These are phyloP conservation scores for Trametopsis cervina DNA, from an alignment of 768 basidiomycete species.

Conservation along the genomic window DNA sequence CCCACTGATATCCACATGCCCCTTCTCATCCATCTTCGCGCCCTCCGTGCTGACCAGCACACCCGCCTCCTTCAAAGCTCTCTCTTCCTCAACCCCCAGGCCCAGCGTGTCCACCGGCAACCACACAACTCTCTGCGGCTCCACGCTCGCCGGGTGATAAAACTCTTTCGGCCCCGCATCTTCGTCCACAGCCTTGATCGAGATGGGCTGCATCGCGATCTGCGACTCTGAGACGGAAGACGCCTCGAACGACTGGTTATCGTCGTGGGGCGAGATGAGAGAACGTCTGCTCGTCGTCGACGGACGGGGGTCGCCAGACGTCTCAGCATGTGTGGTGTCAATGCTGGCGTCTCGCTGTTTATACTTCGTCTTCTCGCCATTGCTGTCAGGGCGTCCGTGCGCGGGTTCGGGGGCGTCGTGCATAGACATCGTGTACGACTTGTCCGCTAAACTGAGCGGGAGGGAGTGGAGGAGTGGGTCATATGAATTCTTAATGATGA, in stretches of 20 bases:
- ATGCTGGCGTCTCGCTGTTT: not conserved
- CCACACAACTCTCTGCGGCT: conserved; percentile 80
- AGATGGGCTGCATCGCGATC: conserved; percentile 4
- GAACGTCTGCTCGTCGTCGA: too few species aligned
- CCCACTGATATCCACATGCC: conserved; percentile 48
- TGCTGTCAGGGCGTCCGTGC: not conserved
- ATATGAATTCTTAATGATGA: conserved; percentile 72
- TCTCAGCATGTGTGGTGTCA: not conserved
- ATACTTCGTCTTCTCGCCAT: not conserved
- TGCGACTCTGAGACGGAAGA: not conserved
- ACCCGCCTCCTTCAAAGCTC: conserved; percentile 43
- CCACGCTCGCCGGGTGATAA: conserved; percentile 75
- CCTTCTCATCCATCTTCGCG: conserved; percentile 56
- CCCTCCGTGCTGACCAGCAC: conserved; percentile 41
- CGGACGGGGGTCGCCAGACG: too few species aligned
- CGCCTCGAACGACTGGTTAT: too few species aligned
- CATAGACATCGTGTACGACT: conserved; percentile 26
- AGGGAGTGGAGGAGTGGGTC: conserved; percentile 68
- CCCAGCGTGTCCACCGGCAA: conserved; percentile 70
- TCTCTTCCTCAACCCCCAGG: conserved; percentile 57
- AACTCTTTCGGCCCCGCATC: conserved; percentile 50
- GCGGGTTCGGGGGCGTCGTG: not conserved
- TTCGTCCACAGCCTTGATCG: conserved; percentile 21
- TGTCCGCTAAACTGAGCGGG: conserved; percentile 74
- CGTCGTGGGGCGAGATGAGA: not conserved